phyloP scores from a whole-genome alignment of 2,329 filamentous ascomycete genomes.

The Aspergillus bombycis region DNA sequence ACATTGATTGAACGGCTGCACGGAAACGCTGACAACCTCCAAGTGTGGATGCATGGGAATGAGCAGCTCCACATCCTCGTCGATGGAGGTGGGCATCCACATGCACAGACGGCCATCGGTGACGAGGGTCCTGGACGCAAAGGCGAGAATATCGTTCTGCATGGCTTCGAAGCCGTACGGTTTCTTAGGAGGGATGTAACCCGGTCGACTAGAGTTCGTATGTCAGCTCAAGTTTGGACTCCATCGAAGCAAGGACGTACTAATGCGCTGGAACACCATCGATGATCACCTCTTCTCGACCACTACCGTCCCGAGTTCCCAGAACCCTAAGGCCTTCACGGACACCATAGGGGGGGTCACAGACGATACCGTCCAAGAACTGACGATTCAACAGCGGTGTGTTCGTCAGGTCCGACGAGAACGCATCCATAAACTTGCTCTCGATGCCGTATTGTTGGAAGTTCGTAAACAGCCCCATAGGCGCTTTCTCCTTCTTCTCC shows the following conservation, averaged over 20 bases:
- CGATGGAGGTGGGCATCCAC: slow-evolving; percentile 95
- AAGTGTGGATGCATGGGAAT: slow-evolving; percentile 78
- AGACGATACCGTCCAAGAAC: slow-evolving; percentile 89
- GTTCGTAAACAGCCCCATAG: slow-evolving; percentile 63
- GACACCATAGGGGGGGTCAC: slow-evolving; percentile 94
- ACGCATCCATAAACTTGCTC: slow-evolving; percentile 71
- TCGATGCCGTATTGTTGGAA: slow-evolving; percentile 80
- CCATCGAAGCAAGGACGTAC: slow-evolving; percentile 48
- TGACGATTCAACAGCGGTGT: slow-evolving; percentile 65
- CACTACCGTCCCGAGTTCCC: slow-evolving; percentile 67
- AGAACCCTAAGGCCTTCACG: slow-evolving; percentile 88
- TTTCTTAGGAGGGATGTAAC: slow-evolving; percentile 83
- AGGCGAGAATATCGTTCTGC: slow-evolving; percentile 85
- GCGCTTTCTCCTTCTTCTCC: slow-evolving; percentile 50
- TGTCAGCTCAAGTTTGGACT: slow-evolving; percentile 9
- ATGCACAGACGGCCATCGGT: slow-evolving; percentile 80
- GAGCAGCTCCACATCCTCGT: slow-evolving; percentile 73
- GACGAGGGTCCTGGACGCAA: slow-evolving; percentile 76
- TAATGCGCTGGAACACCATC: slow-evolving; percentile 71
- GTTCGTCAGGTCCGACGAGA: slow-evolving; percentile 86
- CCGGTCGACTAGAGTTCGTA: slow-evolving; percentile 53
- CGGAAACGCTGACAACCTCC: slow-evolving; percentile 73
- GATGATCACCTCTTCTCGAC: slow-evolving; percentile 61
- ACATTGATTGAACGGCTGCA: slow-evolving; percentile 91
- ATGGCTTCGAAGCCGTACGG: slow-evolving; percentile 91